A percentile compares a stretch with the other conserved stretches of the same genome.
Evolutionary conservation across 805 yeast genomes (phyloP).

Genomic region (Jamesozyma piceae): DNA sequence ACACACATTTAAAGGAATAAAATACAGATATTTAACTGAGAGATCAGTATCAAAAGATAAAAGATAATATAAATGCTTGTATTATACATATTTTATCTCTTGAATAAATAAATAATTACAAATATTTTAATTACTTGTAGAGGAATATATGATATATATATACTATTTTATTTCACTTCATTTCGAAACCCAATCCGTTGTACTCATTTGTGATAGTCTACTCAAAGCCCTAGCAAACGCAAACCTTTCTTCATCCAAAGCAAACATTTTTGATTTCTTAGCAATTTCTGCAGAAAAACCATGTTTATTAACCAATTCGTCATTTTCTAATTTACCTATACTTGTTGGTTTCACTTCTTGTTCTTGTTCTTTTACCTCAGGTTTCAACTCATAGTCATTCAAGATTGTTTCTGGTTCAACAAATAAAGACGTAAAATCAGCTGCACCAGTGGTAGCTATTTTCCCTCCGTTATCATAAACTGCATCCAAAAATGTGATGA

Average conservation of each 20-base stretch:
- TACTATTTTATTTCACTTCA: not conserved
- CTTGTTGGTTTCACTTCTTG: slow-evolving; percentile 20
- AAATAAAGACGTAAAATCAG: slow-evolving; percentile 73
- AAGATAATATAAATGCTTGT: no score
- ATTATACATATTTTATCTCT: no score
- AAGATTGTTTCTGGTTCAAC: slow-evolving; percentile 63
- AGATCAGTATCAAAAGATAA: no score
- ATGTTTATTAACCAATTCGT: slow-evolving; percentile 60
- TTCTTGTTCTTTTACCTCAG: slow-evolving; percentile 1
- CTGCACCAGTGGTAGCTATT: slow-evolving; percentile 82
- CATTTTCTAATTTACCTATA: slow-evolving; percentile 31
- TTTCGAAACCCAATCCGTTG: slow-evolving; percentile 69
- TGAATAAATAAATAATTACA: no score
- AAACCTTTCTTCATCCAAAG: slow-evolving; percentile 88
- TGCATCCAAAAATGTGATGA: slow-evolving; percentile 91
- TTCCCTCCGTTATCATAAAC: slow-evolving; percentile 87
- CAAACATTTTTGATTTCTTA: slow-evolving; percentile 65
- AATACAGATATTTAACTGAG: no score
- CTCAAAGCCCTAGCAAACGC: slow-evolving; percentile 94
- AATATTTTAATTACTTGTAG: not conserved
- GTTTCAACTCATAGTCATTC: slow-evolving; percentile 31
- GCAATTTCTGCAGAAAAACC: slow-evolving; percentile 70
- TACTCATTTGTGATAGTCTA: slow-evolving; percentile 87
- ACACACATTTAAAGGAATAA: no score
- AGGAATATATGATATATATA: not conserved